Conservation (phyloP, 495 filamentous ascomycete genomes). For the Alectoria sarmentosa region DNA sequence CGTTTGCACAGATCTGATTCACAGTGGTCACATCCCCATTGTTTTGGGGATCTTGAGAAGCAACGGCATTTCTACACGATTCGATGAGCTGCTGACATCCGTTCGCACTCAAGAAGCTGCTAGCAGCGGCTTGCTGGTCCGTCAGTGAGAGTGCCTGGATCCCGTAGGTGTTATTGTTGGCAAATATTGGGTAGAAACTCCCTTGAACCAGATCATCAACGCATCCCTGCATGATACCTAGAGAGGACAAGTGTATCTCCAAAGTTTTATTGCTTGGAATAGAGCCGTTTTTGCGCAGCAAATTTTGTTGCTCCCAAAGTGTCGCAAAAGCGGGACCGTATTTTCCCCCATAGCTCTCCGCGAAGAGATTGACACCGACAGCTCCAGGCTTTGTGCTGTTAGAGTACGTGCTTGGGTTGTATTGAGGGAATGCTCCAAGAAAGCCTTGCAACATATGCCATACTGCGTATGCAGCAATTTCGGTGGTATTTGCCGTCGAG, state of each 20-base stretch:
- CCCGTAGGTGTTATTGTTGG: conserved; percentile 41
- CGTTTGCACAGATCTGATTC: conserved; percentile 40
- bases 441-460: conserved; percentile 70
- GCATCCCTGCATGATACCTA: conserved; percentile 42
- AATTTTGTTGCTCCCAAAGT: conserved; percentile 39
- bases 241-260: conserved; percentile 34
- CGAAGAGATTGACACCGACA: conserved; percentile 38
- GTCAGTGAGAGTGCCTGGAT: conserved; percentile 33
- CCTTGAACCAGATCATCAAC: conserved; percentile 35
- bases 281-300: conserved; percentile 30
- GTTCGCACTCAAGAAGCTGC: conserved; percentile 38
- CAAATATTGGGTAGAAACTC: conserved; percentile 33
- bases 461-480: conserved; percentile 53
- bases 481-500: conserved; percentile 57
- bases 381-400: conserved; percentile 35
- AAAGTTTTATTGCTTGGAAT: conserved; percentile 33
- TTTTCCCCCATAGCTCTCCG: conserved; percentile 43
- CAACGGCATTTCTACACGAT: conserved; percentile 40
- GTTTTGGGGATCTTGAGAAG: conserved; percentile 38
- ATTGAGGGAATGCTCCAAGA: conserved; percentile 57
- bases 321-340: conserved; percentile 42
- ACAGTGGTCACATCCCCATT: conserved; percentile 39
- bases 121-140: conserved; percentile 30
- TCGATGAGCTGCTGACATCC: conserved; percentile 49
- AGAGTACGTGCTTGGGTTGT: conserved; percentile 44